A percentile compares a stretch with the other conserved stretches of the same genome.
Evolutionary conservation across 2,329 filamentous ascomycete species (phyloP).

Genomic region (Epichloe typhina): DNA sequence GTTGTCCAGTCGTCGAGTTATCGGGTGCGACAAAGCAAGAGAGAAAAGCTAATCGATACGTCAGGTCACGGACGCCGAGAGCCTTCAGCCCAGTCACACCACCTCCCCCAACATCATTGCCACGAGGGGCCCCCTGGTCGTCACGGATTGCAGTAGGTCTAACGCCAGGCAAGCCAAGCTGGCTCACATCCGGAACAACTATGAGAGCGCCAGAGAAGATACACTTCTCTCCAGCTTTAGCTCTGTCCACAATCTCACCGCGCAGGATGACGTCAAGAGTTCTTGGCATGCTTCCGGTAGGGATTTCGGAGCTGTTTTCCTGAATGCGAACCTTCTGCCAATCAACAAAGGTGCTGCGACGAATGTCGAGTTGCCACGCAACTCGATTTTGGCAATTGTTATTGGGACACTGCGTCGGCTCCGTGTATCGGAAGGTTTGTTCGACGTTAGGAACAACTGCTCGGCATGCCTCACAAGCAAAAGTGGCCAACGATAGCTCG

Average conservation of each 20-base stretch:
- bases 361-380: conserved; percentile 94
- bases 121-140: conserved; percentile 57
- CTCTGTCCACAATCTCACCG: conserved; percentile 93
- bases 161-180: conserved; percentile 78
- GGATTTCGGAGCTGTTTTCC: conserved; percentile 96
- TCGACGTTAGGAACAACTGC: conserved; percentile 80
- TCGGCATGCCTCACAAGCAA: conserved; percentile 79
- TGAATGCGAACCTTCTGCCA: conserved; percentile 99
- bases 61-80: conserved; percentile 86
- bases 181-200: conserved; percentile 92
- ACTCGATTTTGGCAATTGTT: conserved; percentile 71
- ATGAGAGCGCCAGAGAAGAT: conserved; percentile 95
- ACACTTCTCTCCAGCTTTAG: conserved; percentile 95
- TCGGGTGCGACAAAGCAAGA: conserved; percentile 94
- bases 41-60: conserved; percentile 91
- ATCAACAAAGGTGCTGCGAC: conserved; percentile 94
- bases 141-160: conserved; percentile 75
- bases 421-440: conserved; percentile 94
- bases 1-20: conserved; percentile 64
- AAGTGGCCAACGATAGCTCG: conserved; percentile 83
- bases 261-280: conserved; percentile 95
- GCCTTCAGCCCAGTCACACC: conserved; percentile 84
- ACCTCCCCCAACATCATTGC: conserved; percentile 71
- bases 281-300: conserved; percentile 94
- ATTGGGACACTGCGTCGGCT: conserved; percentile 92